Percentiles rank a stretch among this genome's conserved stretches.
Evolutionary conservation across 768 basidiomycete genomes (phyloP).

Genomic region (Dacryopinax primogenitus): DNA sequence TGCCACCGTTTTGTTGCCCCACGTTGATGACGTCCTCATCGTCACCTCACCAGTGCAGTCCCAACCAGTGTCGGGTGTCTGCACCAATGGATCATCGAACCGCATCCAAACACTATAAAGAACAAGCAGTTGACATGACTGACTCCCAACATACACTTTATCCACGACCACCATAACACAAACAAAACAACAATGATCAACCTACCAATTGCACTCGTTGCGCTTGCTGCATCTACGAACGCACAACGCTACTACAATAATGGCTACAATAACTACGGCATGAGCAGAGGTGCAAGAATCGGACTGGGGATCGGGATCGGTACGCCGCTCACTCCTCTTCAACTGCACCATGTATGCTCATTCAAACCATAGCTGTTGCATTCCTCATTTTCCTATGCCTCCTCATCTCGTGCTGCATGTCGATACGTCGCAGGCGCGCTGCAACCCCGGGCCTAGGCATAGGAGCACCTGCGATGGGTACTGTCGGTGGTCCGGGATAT

Average conservation of each 20-base stretch:
- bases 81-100: neutral
- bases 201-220: neutral
- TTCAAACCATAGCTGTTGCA: neutral
- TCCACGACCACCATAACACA: neutral
- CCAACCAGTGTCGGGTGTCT: neutral
- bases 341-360: neutral
- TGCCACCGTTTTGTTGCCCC: neutral
- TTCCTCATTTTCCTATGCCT: neutral
- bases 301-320: neutral
- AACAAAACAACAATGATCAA: neutral
- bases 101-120: neutral
- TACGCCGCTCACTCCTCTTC: neutral
- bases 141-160: neutral
- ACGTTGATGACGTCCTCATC: neutral
- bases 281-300: neutral
- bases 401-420: constrained; percentile 2
- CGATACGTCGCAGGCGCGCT: neutral
- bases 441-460: neutral
- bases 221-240: neutral
- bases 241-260: neutral
- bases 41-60: neutral
- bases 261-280: neutral
- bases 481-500: neutral
- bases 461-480: neutral
- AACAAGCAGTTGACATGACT: neutral